Base-by-base conservation (phyloP, 805 yeast genomes). In the Schwanniomyces vanrijiae region DNA sequence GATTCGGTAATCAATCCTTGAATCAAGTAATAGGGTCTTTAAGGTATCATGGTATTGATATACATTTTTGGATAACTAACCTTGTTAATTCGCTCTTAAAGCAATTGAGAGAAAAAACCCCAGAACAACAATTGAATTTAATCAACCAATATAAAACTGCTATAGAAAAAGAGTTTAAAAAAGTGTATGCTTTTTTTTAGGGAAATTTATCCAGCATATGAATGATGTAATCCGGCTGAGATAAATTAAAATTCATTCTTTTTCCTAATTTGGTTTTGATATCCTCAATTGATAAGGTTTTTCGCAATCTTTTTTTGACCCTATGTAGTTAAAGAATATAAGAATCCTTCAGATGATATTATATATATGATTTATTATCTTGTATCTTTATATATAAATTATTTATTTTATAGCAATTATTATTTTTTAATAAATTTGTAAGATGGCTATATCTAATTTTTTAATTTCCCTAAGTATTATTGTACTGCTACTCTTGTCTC, bases 1-100 rank as follows among this genome's bases (percentile, higher is more conserved):
- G 51, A 13, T 53, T 53, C 40, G 40, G 48, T 37, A 37, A 47
- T 28, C 60, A 55, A 42, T 33, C 53, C 7, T 61, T 59, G 45
- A 53, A 47, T 37, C 66, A 61, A 45, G 58, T 51, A 44, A 35
- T 58, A 28, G 64, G 60, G 2, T 48, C 53, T 11, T 42, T 60
- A n/a, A 37, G 43, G 9, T 47, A 22, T 19, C 40, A 44, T 9
- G 25, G 25, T n/a, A 49, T 51, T 18, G 55, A 54, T 22, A 37
- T 33, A 13, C 35, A 31, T 14, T 16, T 13, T 14, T 59, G 61
- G 58, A 45, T 58, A 18, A 33, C 46, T 8, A 28, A 29, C 13
- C 19, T 56, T 31, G 40, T 53, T 5, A 10, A 26, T 13, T 28
- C 19, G 16, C 10, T 44, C 9, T 39, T 33, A 13, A 5, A 16